Evolutionary conservation across 78 protist species (phyloP).

Genomic region (Emiliania huxleyi): DNA sequence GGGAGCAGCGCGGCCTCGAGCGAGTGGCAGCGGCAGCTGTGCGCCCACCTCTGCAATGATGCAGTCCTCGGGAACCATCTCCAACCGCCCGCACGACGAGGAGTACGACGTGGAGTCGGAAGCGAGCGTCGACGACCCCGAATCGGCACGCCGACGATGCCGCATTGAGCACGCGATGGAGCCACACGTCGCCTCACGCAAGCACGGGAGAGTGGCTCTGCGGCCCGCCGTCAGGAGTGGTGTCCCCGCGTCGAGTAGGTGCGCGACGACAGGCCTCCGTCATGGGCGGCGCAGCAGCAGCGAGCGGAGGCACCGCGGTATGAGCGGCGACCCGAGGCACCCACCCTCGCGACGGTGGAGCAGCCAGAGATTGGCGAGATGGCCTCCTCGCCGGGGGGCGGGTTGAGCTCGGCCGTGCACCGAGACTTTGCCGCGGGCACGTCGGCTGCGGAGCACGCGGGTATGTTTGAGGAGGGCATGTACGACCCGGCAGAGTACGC

Average conservation of each 20-base stretch:
- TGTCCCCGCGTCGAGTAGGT: too few relatives aligned
- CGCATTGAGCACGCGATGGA: neutral
- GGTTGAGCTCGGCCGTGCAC: neutral
- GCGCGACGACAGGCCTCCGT: too few relatives aligned
- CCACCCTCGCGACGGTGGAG: neutral
- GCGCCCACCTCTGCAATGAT: neutral
- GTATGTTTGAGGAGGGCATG: neutral
- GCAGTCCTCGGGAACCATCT: neutral
- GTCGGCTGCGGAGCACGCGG: neutral
- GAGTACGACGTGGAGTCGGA: neutral
- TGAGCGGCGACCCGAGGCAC: neutral
- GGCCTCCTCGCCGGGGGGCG: neutral
- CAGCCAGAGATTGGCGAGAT: neutral
- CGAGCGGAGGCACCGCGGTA: neutral
- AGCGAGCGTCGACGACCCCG: neutral
- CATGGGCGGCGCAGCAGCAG: neutral
- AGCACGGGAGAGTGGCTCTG: too few relatives aligned
- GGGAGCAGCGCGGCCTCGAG: neutral
- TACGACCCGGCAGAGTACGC: constrained; percentile 44
- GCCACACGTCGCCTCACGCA: too few relatives aligned
- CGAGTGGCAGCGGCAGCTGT: neutral
- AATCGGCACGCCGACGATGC: neutral
- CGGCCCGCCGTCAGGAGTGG: too few relatives aligned
- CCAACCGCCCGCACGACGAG: constrained; percentile 33
- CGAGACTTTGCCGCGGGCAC: neutral